A percentile compares a stretch with the other conserved stretches of the same genome.
Evolutionary conservation across 139 green algal species (phyloP).

Genomic region (Volvox reticuliferus): DNA sequence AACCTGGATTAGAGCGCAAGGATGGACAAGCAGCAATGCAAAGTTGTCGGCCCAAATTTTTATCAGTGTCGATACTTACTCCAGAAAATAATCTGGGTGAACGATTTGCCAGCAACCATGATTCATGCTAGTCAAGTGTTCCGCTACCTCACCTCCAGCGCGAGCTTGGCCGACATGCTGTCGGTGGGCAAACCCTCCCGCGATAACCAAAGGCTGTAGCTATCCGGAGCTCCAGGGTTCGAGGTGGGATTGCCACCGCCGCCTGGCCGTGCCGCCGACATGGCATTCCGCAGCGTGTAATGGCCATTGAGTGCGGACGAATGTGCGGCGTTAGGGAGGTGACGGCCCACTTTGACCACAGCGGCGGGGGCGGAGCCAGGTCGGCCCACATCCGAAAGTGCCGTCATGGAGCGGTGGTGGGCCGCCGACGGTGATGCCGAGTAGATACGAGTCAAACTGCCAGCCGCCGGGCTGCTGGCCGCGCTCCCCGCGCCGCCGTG

Average conservation of each 20-base stretch:
- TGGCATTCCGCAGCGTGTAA: slow-evolving; percentile 43
- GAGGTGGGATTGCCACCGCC: slow-evolving; percentile 52
- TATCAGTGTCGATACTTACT: too few species aligned
- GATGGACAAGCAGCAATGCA: too few species aligned
- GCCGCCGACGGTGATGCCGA: slow-evolving; percentile 27
- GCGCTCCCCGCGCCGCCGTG: slow-evolving; percentile 3
- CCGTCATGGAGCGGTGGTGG: slow-evolving; percentile 10
- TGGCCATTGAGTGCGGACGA: slow-evolving; percentile 33
- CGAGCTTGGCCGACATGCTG: slow-evolving; percentile 46
- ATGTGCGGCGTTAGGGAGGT: slow-evolving; percentile 1
- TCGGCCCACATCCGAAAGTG: background rate
- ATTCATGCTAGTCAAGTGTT: too few species aligned
- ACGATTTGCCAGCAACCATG: too few species aligned
- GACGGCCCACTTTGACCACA: slow-evolving; percentile 36
- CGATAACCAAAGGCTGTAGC: slow-evolving; percentile 52
- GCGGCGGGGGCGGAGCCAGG: slow-evolving; percentile 18
- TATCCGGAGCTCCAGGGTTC: slow-evolving; percentile 1
- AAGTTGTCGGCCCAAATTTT: too few species aligned
- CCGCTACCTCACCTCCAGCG: slow-evolving; percentile 34
- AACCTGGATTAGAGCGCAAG: background rate
- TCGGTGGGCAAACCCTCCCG: slow-evolving; percentile 38
- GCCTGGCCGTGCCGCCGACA: slow-evolving; percentile 40
- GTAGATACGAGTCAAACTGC: slow-evolving; percentile 36
- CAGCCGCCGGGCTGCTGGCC: background rate
- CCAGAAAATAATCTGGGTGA: too few species aligned